These are phyloP conservation scores for Cytospora piceae DNA, from an alignment of 2,329 filamentous ascomycete genomes.

Conservation along the genomic window DNA sequence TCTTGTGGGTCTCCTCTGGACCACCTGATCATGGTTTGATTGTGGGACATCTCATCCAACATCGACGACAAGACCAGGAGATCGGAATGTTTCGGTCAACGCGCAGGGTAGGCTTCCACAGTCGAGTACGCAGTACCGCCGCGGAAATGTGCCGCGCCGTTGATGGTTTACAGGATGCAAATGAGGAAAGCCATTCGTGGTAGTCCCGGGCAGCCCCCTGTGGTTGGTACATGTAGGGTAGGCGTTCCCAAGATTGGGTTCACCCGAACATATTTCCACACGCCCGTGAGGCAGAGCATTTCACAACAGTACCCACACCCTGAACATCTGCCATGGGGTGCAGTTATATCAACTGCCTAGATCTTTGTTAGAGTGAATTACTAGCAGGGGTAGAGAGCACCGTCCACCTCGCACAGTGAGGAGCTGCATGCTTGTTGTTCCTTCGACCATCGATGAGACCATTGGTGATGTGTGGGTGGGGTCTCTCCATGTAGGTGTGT, in stretches of 20 bases:
- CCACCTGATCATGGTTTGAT: not conserved
- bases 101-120: not conserved
- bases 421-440: not conserved
- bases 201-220: not conserved
- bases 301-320: not conserved
- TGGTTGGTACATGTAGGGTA: not conserved
- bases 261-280: not conserved
- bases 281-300: not conserved
- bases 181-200: not conserved
- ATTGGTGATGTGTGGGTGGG: not conserved
- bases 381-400: not conserved
- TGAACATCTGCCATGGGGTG: not conserved
- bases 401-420: conserved; percentile 15
- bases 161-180: not conserved
- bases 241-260: not conserved
- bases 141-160: not conserved
- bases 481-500: not conserved
- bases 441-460: not conserved
- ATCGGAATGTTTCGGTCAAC: not conserved
- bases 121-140: not conserved
- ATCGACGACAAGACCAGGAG: not conserved
- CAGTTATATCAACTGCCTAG: not conserved
- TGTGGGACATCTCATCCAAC: not conserved
- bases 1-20: not conserved
- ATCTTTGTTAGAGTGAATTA: not conserved